These are phyloP conservation scores for Cyberlindnera maritima DNA, from an alignment of 805 yeast genomes.

Conservation along the genomic window DNA sequence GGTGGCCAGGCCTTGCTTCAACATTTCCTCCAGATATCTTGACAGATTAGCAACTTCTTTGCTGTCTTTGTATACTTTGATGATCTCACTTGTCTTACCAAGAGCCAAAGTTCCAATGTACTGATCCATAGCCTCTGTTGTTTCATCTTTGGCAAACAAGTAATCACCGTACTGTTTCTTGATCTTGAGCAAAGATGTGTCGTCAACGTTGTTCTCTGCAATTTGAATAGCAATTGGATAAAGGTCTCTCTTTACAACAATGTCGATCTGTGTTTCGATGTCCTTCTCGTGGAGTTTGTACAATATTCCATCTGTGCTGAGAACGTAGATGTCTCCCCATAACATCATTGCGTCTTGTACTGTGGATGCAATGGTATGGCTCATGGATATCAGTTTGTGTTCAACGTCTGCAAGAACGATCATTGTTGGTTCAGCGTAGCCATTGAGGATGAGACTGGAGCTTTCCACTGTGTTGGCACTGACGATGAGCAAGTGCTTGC, in stretches of 20 bases:
- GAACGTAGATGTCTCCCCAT: conserved; percentile 56
- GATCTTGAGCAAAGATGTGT: conserved; percentile 37
- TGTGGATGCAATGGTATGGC: conserved; percentile 62
- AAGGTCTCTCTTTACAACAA: conserved; percentile 65
- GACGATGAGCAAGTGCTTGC: conserved; percentile 57
- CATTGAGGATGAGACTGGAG: conserved; percentile 31
- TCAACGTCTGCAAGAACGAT: conserved; percentile 65
- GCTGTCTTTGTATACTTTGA: conserved; percentile 75
- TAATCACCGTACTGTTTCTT: conserved; percentile 67
- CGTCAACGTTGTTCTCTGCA: conserved; percentile 40
- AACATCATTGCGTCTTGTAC: conserved; percentile 56
- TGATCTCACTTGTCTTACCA: conserved; percentile 70
- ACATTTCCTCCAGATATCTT: conserved; percentile 58
- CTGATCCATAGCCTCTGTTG: conserved; percentile 68
- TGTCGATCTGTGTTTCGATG: conserved; percentile 63
- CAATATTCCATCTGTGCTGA: conserved; percentile 75
- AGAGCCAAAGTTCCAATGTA: conserved; percentile 57
- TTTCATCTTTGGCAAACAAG: conserved; percentile 63
- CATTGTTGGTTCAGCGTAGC: conserved; percentile 45
- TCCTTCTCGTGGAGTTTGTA: conserved; percentile 66
- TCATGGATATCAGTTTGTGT: conserved; percentile 69
- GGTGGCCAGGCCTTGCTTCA: conserved; percentile 54
- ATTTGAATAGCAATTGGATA: conserved; percentile 71
- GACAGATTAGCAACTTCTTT: conserved; percentile 66
- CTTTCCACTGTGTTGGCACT: conserved; percentile 42